Evolutionary conservation across 2,329 filamentous ascomycete species (phyloP).

Genomic region (Diaporthe batatas): DNA sequence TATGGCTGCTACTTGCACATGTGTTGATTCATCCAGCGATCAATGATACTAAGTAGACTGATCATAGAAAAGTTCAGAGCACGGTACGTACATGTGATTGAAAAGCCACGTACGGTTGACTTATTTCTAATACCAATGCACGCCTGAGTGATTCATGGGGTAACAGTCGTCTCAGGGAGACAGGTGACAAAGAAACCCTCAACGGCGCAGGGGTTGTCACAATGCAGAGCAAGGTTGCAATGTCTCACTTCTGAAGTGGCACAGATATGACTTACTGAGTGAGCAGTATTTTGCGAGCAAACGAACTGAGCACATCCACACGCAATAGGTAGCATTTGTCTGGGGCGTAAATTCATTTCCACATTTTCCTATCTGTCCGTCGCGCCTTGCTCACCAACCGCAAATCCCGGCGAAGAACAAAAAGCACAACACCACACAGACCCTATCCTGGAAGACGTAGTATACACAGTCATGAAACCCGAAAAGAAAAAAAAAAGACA

Average conservation of each 20-base stretch:
- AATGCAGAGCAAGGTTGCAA: not conserved
- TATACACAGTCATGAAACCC: not conserved
- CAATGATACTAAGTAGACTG: not conserved
- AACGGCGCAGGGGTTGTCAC: slow-evolving; percentile 2
- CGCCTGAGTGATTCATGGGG: not conserved
- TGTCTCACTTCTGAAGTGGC: not conserved
- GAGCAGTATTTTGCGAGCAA: accelerated
- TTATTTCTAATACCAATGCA: not conserved
- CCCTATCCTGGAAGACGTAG: not conserved
- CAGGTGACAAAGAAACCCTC: not conserved
- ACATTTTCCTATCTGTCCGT: slow-evolving; percentile 12
- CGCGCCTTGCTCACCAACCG: slow-evolving; percentile 8
- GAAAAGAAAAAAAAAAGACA: not conserved
- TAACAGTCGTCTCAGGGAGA: slow-evolving; percentile 1
- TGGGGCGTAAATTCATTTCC: slow-evolving; percentile 24
- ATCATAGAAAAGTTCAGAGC: not conserved
- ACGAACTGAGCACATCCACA: too few species aligned
- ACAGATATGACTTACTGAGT: not conserved
- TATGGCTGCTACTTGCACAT: too few species aligned
- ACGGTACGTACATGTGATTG: not conserved
- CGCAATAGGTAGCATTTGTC: not conserved
- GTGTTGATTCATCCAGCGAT: too few species aligned
- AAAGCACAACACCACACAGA: not conserved
- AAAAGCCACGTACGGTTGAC: too few species aligned
- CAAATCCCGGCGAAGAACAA: not conserved